phyloP scores from a whole-genome alignment of 179 eudicot species.

The Actinidia arguta region DNA sequence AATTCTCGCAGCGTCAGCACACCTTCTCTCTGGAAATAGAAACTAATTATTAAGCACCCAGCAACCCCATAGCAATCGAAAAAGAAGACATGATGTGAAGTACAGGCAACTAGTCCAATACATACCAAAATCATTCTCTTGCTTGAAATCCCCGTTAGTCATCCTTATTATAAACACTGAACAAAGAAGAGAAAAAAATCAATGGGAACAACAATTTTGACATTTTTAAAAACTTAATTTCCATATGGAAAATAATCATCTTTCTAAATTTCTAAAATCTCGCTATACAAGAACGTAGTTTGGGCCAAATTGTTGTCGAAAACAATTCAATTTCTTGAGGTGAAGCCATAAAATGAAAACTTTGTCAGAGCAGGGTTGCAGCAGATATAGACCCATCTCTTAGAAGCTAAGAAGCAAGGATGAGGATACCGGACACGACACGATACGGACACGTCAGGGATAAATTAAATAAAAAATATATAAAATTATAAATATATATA shows the following conservation, averaged over 20 bases:
- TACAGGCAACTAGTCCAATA: neutral
- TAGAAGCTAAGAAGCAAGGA: neutral
- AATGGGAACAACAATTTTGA: neutral
- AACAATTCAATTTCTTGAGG: neutral
- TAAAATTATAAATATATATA: neutral
- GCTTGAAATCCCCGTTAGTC: conserved; percentile 45
- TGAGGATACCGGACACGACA: too few species aligned
- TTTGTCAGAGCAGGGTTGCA: neutral
- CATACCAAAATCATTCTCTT: conserved; percentile 45
- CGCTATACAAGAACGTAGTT: neutral
- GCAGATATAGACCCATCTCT: neutral
- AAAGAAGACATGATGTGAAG: neutral
- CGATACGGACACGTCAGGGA: too few species aligned
- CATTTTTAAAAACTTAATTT: too few species aligned
- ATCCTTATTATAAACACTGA: conserved; percentile 16
- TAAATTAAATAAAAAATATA: too few species aligned
- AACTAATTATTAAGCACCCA: neutral
- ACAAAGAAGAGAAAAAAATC: conserved; percentile 7
- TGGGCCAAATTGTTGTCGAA: neutral
- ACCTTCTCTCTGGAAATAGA: conserved; percentile 43
- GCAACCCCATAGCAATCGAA: neutral
- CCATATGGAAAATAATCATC: neutral
- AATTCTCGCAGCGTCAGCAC: conserved; percentile 49
- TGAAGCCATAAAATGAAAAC: neutral
- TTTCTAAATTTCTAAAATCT: neutral